Evolutionary conservation across 2,329 filamentous ascomycete genomes (phyloP), one percentile per base, ranked within the genome.

Genomic region (Macrophomina phaseolina): DNA sequence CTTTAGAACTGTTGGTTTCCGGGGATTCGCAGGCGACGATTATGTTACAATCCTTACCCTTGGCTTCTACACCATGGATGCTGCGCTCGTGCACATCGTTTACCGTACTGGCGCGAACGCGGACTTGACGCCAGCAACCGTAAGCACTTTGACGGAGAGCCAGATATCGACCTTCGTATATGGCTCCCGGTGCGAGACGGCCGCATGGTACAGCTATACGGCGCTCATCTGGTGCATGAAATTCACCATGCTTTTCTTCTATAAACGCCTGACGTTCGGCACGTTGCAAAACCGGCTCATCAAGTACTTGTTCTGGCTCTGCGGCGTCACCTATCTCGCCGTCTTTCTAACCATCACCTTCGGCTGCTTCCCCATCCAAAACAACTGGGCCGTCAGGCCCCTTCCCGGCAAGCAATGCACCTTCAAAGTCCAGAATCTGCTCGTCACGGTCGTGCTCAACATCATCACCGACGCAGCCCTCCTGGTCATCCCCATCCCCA

Each of bases 11-110:
- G 79, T 80, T 1, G 80, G 80, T 2, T 61, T 75, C 34, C 72
- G 74, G n/a, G 74, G 78, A 0, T 70, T 81, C 3, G 73, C 77
- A 28, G 77, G 79, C 5, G 81, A 82, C 67, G 79, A 81, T 63
- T 75, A 77, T 11, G 74, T 81, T 36, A 71, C 76, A 0, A n/a
- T 77, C 11, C 62, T 78, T 1, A 62, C 48, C 4, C 46, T 76
- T 0, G 67, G 74, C 16, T 77, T 78, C 49, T 80, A 78, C 51
- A 73, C 74, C 0, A 70, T 77, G 3, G 79, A 81, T 66, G 77
- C 76, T 1, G 73, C 73, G 5, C 77, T 75, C 1, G 78, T 81
- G 0, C 72, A 78, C 40, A 67, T 79, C 0, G 73, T 78, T 12
- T 78, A 77, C 61, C 63, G 68, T 12, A 68, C 70, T 30, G 76